These are phyloP conservation scores for Nigrospora oryzae DNA, from an alignment of 2,329 filamentous ascomycete species.

Conservation along the genomic window DNA sequence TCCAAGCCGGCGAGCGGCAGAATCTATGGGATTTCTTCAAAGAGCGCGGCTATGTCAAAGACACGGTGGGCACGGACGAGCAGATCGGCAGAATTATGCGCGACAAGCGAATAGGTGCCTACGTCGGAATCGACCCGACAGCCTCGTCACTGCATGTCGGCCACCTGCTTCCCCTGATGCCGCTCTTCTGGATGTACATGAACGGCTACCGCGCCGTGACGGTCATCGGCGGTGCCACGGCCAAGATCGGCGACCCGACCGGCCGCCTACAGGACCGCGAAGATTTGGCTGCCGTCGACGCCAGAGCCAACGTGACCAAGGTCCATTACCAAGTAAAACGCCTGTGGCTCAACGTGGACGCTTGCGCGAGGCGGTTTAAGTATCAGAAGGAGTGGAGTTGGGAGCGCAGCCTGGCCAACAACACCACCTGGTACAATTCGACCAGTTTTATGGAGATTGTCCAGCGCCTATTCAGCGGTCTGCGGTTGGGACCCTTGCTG, in stretches of 20 bases:
- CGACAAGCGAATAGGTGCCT: conserved; percentile 59
- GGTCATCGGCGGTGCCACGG: conserved; percentile 67
- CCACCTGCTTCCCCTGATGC: conserved; percentile 74
- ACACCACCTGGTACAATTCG: conserved; percentile 73
- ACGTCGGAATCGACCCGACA: conserved; percentile 78
- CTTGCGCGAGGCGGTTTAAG: conserved; percentile 55
- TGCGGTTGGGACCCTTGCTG: conserved; percentile 80
- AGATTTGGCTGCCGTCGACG: conserved; percentile 38
- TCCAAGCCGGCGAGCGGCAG: conserved; percentile 38
- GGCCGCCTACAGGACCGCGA: conserved; percentile 56
- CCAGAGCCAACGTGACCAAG: conserved; percentile 56
- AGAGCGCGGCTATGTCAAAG: conserved; percentile 65
- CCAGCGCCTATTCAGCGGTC: conserved; percentile 61
- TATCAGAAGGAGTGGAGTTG: conserved; percentile 57
- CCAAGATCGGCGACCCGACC: conserved; percentile 71
- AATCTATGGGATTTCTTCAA: conserved; percentile 58
- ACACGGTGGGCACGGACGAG: conserved; percentile 49
- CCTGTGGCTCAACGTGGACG: conserved; percentile 67
- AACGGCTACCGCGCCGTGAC: conserved; percentile 62
- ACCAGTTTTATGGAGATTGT: conserved; percentile 68
- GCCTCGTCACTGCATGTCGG: conserved; percentile 73
- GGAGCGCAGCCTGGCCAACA: conserved; percentile 65
- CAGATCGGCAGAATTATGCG: conserved; percentile 57
- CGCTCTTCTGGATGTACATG: conserved; percentile 76
- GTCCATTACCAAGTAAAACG: conserved; percentile 63